Percentiles rank a stretch among this genome's conserved stretches.
Conservation (phyloP, 768 basidiomycete genomes). For the Porpolomopsis calyptriformis region DNA sequence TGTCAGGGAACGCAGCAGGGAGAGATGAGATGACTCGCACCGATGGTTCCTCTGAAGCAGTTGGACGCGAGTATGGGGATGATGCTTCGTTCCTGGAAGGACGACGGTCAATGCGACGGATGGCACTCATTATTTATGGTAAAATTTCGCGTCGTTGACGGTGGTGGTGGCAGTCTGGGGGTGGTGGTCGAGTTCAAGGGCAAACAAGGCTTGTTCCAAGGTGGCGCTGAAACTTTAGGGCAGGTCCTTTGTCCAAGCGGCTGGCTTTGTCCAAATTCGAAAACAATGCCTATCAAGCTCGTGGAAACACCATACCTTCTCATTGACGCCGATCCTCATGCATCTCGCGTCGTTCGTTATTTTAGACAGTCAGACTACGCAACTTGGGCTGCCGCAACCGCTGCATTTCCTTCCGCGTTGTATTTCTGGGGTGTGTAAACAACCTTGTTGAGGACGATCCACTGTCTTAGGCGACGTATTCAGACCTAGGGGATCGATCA, state of each 20-base stretch:
- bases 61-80: conserved; percentile 47
- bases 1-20: conserved; percentile 6
- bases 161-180: background rate
- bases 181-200: conserved; percentile 3
- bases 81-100: conserved; percentile 27
- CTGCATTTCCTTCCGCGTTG: conserved; percentile 69
- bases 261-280: conserved; percentile 19
- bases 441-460: conserved; percentile 4
- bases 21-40: conserved; percentile 22
- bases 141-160: background rate
- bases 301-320: conserved; percentile 69
- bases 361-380: conserved; percentile 84
- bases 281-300: conserved; percentile 40
- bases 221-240: too few relatives aligned
- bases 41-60: conserved; percentile 31
- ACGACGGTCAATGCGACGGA: conserved; percentile 36
- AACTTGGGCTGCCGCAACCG: conserved; percentile 71
- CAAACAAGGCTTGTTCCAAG: too few relatives aligned
- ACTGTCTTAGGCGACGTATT: conserved; percentile 6
- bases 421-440: conserved; percentile 62
- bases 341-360: conserved; percentile 76
- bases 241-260: conserved; percentile 15
- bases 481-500: conserved; percentile 43
- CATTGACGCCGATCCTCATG: conserved; percentile 91
- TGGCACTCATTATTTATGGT: conserved; percentile 42